Conservation (phyloP, 306 rosid genomes). For the Geum urbanum region DNA sequence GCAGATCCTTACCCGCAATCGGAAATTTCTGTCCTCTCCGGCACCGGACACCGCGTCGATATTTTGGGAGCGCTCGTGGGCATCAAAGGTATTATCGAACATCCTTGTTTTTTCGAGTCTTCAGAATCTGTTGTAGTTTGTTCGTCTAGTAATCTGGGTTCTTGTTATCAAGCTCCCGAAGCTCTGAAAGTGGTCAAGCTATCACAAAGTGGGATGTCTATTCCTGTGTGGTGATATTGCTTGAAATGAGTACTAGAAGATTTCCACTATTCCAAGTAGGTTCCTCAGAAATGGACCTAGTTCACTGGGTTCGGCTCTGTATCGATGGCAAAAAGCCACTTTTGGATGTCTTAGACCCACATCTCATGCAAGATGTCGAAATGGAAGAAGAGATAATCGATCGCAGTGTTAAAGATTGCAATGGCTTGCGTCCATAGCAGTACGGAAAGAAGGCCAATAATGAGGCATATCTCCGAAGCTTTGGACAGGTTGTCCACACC, state of each 20-base stretch:
- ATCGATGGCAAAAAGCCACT: constrained; percentile 81
- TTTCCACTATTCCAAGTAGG: constrained; percentile 63
- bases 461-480: constrained; percentile 51
- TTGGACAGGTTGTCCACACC: constrained; percentile 40
- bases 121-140: constrained; percentile 33
- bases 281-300: constrained; percentile 70
- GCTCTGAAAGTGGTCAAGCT: constrained; percentile 87
- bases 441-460: constrained; percentile 79
- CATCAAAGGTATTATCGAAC: no score
- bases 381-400: constrained; percentile 74
- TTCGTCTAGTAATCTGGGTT: constrained; percentile 35
- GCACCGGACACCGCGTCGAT: no score
- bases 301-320: constrained; percentile 80
- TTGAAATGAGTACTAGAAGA: constrained; percentile 75
- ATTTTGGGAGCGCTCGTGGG: no score
- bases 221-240: constrained; percentile 79
- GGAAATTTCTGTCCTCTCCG: no score
- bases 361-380: constrained; percentile 57
- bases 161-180: constrained; percentile 78
- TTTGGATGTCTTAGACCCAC: constrained; percentile 65
- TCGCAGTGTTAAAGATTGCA: constrained; percentile 72
- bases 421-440: constrained; percentile 69
- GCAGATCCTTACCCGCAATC: no score
- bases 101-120: no score
- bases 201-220: constrained; percentile 91